Conservation (phyloP, 768 basidiomycete species). For the Russula ochroleuca region DNA sequence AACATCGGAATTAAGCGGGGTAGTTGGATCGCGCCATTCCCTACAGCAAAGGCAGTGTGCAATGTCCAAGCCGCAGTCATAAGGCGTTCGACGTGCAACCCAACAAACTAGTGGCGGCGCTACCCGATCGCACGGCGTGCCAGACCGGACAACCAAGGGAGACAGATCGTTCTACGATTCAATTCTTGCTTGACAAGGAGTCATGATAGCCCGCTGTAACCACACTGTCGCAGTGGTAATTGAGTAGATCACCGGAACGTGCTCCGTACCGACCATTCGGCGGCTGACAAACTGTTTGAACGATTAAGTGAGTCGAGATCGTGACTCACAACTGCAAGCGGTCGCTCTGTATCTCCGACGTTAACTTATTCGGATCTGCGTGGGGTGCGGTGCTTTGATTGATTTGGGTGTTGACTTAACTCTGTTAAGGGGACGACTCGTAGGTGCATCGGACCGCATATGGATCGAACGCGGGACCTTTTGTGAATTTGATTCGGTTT, state of each 20-base stretch:
- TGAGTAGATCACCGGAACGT: conserved; percentile 12
- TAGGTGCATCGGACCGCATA: background rate
- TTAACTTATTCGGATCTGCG: conserved; percentile 2
- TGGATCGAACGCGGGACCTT: background rate
- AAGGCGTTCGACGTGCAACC: background rate
- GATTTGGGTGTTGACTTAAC: conserved; percentile 5
- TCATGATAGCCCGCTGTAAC: conserved; percentile 8
- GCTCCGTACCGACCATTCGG: conserved; percentile 12
- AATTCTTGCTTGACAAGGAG: conserved; percentile 9
- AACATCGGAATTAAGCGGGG: conserved; percentile 1
- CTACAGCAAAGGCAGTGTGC: conserved; percentile 9
- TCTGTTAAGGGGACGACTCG: background rate
- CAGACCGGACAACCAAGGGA: background rate
- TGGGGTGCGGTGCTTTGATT: conserved; percentile 10
- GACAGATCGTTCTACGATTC: conserved; percentile 8
- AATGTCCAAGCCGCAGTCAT: background rate
- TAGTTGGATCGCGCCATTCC: conserved; percentile 1
- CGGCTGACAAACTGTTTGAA: conserved; percentile 4
- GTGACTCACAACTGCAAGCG: background rate
- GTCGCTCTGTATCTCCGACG: conserved; percentile 7
- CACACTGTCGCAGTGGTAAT: background rate
- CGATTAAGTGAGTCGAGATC: background rate
- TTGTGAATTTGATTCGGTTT: background rate
- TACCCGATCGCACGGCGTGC: background rate
- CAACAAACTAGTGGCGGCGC: background rate